Conservation (phyloP, 345 rosid species). For the Firmiana major region DNA sequence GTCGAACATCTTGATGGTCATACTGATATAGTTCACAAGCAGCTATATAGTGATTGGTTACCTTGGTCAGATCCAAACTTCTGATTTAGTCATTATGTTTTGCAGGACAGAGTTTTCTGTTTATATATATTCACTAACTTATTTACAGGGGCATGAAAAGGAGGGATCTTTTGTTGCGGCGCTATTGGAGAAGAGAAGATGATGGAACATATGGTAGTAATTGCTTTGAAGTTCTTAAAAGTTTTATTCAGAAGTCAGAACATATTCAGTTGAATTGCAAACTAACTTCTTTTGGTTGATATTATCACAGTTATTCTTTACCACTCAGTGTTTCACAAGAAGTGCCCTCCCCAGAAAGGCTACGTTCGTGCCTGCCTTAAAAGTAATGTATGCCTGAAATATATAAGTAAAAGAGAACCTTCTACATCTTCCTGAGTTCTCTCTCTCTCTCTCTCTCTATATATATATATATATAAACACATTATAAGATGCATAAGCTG, state of each 20-base stretch:
- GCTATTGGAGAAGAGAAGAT: constrained; percentile 98
- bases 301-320: constrained; percentile 72
- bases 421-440: background rate
- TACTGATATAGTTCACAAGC: constrained; percentile 86
- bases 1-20: constrained; percentile 95
- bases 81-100: background rate
- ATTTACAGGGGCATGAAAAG: constrained; percentile 73
- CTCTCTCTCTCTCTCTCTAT: background rate
- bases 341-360: constrained; percentile 74
- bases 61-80: constrained; percentile 57
- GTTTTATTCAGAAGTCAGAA: constrained; percentile 1
- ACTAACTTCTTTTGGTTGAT: constrained; percentile 25
- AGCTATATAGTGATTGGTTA: constrained; percentile 75
- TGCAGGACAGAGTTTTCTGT: background rate
- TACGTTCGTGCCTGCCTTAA: constrained; percentile 88
- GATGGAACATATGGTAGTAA: constrained; percentile 86
- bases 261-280: constrained; percentile 4
- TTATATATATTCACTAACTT: constrained; percentile 19
- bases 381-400: constrained; percentile 81
- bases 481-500: background rate
- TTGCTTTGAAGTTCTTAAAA: constrained; percentile 13
- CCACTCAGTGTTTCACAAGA: constrained; percentile 88
- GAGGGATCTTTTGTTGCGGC: constrained; percentile 76
- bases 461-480: background rate
- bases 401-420: constrained; percentile 20